A percentile compares a stretch with the other conserved stretches of the same genome.
phyloP scores from a whole-genome alignment of 2,329 filamentous ascomycete species.

The Cryphonectria naterciae region DNA sequence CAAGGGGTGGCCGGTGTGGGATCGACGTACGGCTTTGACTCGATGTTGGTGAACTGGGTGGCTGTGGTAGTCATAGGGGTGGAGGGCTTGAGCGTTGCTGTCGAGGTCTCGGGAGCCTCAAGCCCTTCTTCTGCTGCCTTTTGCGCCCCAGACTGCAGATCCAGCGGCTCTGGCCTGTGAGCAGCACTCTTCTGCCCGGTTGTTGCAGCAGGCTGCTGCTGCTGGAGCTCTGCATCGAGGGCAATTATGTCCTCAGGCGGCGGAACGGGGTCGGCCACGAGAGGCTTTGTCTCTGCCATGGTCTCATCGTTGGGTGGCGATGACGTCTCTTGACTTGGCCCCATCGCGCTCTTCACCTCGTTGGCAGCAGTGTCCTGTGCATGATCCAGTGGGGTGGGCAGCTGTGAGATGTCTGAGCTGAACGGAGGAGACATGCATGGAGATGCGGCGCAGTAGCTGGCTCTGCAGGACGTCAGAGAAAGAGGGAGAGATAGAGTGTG shows the following conservation, averaged over 20 bases:
- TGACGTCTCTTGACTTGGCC: constrained; percentile 22
- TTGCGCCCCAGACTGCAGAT: constrained; percentile 11
- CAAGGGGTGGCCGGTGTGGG: constrained; percentile 62
- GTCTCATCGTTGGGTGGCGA: constrained; percentile 17
- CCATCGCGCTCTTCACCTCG: constrained; percentile 29
- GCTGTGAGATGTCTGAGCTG: constrained; percentile 20
- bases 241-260: constrained; percentile 24
- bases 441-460: neutral
- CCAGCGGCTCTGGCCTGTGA: neutral
- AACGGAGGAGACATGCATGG: constrained; percentile 29
- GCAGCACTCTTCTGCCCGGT: constrained; percentile 1
- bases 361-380: constrained; percentile 19
- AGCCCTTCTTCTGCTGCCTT: constrained; percentile 25
- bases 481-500: neutral
- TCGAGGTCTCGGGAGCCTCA: constrained; percentile 47
- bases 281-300: constrained; percentile 17
- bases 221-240: constrained; percentile 8
- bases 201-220: neutral
- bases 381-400: constrained; percentile 22
- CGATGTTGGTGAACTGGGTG: constrained; percentile 52
- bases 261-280: constrained; percentile 10
- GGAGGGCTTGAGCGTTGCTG: constrained; percentile 53
- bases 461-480: neutral
- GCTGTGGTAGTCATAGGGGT: constrained; percentile 44
- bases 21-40: constrained; percentile 56